Conservation (phyloP, 768 basidiomycete species). For the Amanita pallidorosea region DNA sequence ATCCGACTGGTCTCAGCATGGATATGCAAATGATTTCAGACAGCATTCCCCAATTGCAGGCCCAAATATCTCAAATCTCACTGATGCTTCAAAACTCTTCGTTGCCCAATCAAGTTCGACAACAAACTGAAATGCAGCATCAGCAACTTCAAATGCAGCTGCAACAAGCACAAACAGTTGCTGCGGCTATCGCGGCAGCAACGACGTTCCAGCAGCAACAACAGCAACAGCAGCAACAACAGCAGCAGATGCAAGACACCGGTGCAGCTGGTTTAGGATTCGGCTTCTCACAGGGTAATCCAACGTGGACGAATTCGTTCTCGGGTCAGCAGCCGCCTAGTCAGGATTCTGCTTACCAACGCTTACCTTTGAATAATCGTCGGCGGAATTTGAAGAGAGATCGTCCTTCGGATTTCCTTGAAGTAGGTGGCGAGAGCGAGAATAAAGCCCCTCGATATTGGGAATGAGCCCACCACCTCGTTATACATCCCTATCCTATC, state of each 20-base stretch:
- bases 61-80: conserved; percentile 73
- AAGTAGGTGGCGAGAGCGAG: conserved; percentile 54
- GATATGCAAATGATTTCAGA: conserved; percentile 66
- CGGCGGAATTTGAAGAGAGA: conserved; percentile 72
- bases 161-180: conserved; percentile 67
- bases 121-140: conserved; percentile 75
- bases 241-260: conserved; percentile 21
- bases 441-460: conserved; percentile 64
- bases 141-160: conserved; percentile 74
- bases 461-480: conserved; percentile 36
- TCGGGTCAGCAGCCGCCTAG: conserved; percentile 43
- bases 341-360: conserved; percentile 81
- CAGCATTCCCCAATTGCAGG: conserved; percentile 74
- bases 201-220: conserved; percentile 46
- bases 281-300: conserved; percentile 24
- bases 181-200: conserved; percentile 51
- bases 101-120: conserved; percentile 61
- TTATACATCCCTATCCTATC: neutral
- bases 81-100: conserved; percentile 72
- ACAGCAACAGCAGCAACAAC: conserved; percentile 23
- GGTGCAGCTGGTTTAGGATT: conserved; percentile 26
- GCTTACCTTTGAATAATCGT: conserved; percentile 73
- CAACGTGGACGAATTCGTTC: conserved; percentile 5
- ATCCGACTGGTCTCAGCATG: conserved; percentile 54
- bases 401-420: conserved; percentile 75